Evolutionary conservation across 305 asterid species (phyloP).

Genomic region (Fraxinus greggii): DNA sequence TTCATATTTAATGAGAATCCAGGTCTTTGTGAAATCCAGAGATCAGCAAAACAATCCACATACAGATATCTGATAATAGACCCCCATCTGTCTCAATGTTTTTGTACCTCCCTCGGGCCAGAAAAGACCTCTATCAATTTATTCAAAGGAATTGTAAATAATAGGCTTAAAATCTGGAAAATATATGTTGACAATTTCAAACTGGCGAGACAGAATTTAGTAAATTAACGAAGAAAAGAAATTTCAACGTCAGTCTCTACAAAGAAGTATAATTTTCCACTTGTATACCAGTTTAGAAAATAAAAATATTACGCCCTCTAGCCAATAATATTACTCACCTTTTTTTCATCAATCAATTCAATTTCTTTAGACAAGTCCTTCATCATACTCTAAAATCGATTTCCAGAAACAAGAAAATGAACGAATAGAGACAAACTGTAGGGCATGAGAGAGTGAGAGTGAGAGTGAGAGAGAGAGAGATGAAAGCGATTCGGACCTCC

Average conservation of each 20-base stretch:
- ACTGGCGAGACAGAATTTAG: not conserved
- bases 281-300: not conserved
- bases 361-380: not conserved
- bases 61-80: not conserved
- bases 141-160: not conserved
- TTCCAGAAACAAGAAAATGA: not conserved
- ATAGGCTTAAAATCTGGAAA: not conserved
- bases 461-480: not conserved
- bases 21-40: not conserved
- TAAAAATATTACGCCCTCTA: not conserved
- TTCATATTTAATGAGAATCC: not conserved
- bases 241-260: not conserved
- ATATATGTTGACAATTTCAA: not conserved
- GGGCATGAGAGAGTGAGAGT: not conserved
- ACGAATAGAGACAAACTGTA: not conserved
- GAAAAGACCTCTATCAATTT: not conserved
- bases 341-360: not conserved
- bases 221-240: not conserved
- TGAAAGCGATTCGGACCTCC: slow-evolving; percentile 47
- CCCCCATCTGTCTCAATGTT: not conserved
- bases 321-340: not conserved
- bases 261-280: not conserved
- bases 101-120: not conserved
- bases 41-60: not conserved
- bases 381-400: not conserved